Base-by-base conservation (phyloP, 2,329 filamentous ascomycete genomes). In the Cyclaneusma minus region DNA sequence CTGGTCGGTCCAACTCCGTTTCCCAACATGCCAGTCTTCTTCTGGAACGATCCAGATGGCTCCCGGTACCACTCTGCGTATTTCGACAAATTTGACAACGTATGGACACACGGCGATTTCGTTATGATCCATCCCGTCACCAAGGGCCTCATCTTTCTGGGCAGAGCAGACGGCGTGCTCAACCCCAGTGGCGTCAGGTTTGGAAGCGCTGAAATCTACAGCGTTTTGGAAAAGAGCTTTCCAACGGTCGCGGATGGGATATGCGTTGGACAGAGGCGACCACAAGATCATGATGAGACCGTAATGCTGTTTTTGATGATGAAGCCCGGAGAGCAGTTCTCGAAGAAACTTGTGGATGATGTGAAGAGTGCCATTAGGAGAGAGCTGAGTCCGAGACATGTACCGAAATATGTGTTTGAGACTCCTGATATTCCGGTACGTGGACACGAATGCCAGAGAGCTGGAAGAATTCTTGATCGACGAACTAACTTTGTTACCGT, bases 31-130 rank as follows among this genome's bases (percentile, higher is more conserved):
- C 81, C 82, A 0, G 56, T 73, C 21, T 68, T 55, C 36, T 69
- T 80, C 41, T 76, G 71, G 62, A 62, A 61, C 37, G 68, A 73
- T 46, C 42, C 34, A 33, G 33, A 33, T 22, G 18, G 35, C 27
- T 21, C 35, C 9, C 23, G 0, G 33, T 79, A 75, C 49, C 61
- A 58, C 36, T 49, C 56, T 1, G 62, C 68, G 14, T 67, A 78
- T 47, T 78, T 76, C 41, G 60, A 55, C 2, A 64, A 69, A 24
- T 78, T 69, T 51, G 52, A 62, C 5, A 55, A 69, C 29, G 78
- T 80, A 2, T 89, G 81, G 82, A 77, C 78, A 0, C 82, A 89
- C 35, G 81, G 81, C 13, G 82, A 89, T 43, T 87, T 85, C 45
- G 72, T 81, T 40, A 62, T 65, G 18, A 54, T 79, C 9, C 70